A percentile compares a stretch with the other conserved stretches of the same genome.
phyloP scores from a whole-genome alignment of 2,329 filamentous ascomycete genomes.

The Cladophialophora yegresii region DNA sequence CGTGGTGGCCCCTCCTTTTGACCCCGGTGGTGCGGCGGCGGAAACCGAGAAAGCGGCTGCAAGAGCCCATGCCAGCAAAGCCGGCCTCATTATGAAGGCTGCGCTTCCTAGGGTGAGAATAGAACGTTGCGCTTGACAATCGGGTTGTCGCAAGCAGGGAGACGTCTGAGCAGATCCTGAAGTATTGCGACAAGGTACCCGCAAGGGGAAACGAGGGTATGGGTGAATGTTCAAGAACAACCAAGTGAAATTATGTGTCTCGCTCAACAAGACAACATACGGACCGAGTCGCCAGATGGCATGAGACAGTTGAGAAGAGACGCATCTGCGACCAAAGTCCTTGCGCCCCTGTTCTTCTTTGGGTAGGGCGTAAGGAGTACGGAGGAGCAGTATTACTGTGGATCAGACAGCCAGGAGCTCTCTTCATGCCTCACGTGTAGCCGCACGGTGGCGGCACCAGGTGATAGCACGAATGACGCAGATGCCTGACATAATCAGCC shows the following conservation, averaged over 20 bases:
- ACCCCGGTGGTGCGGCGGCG: conserved; percentile 28
- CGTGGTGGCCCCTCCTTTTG: conserved; percentile 18
- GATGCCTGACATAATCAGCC: conserved; percentile 1
- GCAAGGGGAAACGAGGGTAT: conserved; percentile 3
- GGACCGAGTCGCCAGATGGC: conserved; percentile 1
- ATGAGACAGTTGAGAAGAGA: neutral
- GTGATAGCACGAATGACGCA: conserved; percentile 1
- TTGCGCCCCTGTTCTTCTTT: conserved; percentile 1
- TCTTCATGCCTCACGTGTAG: too few relatives aligned
- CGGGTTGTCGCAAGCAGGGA: neutral
- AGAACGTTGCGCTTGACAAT: neutral
- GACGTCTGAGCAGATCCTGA: neutral
- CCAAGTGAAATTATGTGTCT: neutral
- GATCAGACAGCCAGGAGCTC: neutral
- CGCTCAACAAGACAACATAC: conserved; percentile 16
- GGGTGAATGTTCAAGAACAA: neutral
- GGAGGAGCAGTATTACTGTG: neutral
- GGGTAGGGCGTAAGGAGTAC: neutral
- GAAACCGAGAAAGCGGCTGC: conserved; percentile 26
- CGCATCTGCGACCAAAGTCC: conserved; percentile 10
- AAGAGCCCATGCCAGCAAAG: conserved; percentile 36
- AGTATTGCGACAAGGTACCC: neutral
- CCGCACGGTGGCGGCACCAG: too few relatives aligned
- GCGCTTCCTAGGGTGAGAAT: conserved; percentile 2
- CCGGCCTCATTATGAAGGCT: conserved; percentile 33